Evolutionary conservation across 768 basidiomycete genomes (phyloP).

Genomic region (Mycena polygramma): DNA sequence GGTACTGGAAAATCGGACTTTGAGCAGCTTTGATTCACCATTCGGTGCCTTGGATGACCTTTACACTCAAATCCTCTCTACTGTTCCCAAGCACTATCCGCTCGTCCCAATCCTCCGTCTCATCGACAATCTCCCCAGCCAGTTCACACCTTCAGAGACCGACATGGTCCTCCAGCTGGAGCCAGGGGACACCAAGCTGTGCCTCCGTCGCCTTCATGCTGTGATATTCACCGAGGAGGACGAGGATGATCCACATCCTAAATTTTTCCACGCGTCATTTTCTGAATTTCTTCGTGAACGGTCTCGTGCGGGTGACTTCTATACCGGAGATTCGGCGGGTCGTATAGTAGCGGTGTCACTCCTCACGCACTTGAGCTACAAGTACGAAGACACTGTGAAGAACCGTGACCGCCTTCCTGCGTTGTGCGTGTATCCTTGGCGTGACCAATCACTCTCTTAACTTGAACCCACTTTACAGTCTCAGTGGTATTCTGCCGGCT

Average conservation of each 20-base stretch:
- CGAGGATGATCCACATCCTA: too few species aligned
- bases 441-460: too few species aligned
- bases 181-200: background rate
- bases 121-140: background rate
- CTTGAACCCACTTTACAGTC: background rate
- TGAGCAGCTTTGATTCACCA: too few species aligned
- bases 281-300: background rate
- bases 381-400: background rate
- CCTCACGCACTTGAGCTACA: conserved; percentile 5
- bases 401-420: background rate
- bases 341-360: background rate
- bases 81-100: too few species aligned
- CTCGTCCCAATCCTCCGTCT: background rate
- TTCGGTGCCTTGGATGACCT: too few species aligned
- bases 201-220: conserved; percentile 13
- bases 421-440: background rate
- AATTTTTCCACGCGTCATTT: conserved; percentile 10
- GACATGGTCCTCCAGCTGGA: background rate
- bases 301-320: background rate
- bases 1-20: too few species aligned
- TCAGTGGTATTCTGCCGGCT: background rate
- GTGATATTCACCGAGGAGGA: background rate
- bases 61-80: too few species aligned
- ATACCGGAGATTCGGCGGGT: background rate
- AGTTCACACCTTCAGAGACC: background rate